Conservation (phyloP, 2,329 filamentous ascomycete species). For the Alternaria incomplexa region DNA sequence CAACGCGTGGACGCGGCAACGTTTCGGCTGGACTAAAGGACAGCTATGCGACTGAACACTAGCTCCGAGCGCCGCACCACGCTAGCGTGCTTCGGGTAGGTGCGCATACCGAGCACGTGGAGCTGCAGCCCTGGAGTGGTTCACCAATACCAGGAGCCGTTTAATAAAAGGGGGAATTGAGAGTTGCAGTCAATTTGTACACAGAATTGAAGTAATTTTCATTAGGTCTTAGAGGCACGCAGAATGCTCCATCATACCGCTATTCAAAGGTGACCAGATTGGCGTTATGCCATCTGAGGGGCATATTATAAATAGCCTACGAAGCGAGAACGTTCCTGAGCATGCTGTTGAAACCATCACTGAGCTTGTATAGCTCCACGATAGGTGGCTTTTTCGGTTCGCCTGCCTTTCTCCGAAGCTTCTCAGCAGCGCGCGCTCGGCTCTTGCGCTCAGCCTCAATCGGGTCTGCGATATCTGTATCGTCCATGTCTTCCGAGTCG, state of each 20-base stretch:
- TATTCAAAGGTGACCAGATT: background rate
- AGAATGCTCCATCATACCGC: background rate
- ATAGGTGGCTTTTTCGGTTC: slow-evolving; percentile 83
- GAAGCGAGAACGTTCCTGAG: slow-evolving; percentile 76
- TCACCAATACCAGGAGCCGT: background rate
- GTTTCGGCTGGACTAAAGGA: slow-evolving; percentile 40
- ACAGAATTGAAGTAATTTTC: background rate
- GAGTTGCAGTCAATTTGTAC: background rate
- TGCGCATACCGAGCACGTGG: slow-evolving; percentile 20
- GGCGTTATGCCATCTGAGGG: background rate
- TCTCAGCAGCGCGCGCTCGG: slow-evolving; percentile 77
- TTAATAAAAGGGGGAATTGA: background rate
- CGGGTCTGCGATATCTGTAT: slow-evolving; percentile 84
- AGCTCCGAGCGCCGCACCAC: slow-evolving; percentile 20
- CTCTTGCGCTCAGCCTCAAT: slow-evolving; percentile 85
- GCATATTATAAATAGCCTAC: slow-evolving; percentile 19
- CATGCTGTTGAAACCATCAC: slow-evolving; percentile 81
- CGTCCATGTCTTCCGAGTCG: slow-evolving; percentile 60
- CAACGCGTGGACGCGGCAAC: slow-evolving; percentile 30
- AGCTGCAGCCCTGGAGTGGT: background rate
- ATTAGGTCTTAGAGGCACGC: background rate
- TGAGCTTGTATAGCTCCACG: slow-evolving; percentile 79
- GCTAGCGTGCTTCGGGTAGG: slow-evolving; percentile 23
- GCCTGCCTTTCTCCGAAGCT: slow-evolving; percentile 78
- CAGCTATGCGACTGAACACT: slow-evolving; percentile 35